Evolutionary conservation across 2,329 filamentous ascomycete species (phyloP), one percentile per base, ranked within the genome.

Genomic region (Colletotrichum musae): DNA sequence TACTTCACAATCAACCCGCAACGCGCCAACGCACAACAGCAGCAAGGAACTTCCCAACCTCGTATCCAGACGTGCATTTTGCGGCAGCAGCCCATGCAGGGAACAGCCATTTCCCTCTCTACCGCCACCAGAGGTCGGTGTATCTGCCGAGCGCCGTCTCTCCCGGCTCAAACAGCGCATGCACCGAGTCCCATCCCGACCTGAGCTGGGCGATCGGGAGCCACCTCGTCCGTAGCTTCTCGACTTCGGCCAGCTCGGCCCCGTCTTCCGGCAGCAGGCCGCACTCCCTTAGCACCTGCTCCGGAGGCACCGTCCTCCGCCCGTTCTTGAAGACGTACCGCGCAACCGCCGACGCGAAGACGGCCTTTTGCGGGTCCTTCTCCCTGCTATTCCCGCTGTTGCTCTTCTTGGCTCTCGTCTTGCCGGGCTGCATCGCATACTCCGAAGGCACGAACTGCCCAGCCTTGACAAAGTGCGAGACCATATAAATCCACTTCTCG

Each of bases 311-410:
- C 0, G 95, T 98, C 75, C 95, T 85, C 39, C 95, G 86, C 1
- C 92, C 93, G 65, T 94, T 86, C 84, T 95, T 95, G 78, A 94
- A 90, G 32, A 95, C 93, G 77, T 95, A 95, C 82, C 94, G 94
- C 81, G 88, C 91, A 47, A 95, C 80, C 0, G 90, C 91, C 1
- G 91, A 91, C 1, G 93, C 93, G 72, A 91, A 87, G 32, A 95
- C 86, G 64, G 87, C 89, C 79, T 87, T 89, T 76, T 89, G 84
- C 77, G 87, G 87, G 39, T 85, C 83, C 3, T 15, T 39, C 6
- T 47, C n/a, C 28, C 48, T 45, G 1, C 26, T 15, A 0, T 18
- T 32, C 15, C 16, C 28, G 1, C 5, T 13, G 16, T 28, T 26
- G 28, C 32, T 2, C 28, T 51, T 50, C 45, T 47, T 53, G 2